Base-by-base conservation (phyloP, 192 early-diverging fungal genomes). In the Backusella circina region DNA sequence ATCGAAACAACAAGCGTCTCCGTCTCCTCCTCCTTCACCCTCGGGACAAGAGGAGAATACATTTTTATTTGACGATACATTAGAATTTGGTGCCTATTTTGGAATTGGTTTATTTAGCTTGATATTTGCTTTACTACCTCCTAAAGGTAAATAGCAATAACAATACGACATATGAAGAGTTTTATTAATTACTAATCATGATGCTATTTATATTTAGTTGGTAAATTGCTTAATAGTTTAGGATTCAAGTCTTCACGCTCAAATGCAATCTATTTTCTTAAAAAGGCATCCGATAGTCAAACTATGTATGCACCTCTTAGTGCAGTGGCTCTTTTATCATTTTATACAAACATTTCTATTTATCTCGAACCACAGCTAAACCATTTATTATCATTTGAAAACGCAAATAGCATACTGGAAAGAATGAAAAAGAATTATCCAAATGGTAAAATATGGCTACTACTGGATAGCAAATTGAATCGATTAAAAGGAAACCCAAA, bases 81-180 rank as follows among this genome's bases (percentile, higher is more conserved):
- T 80, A 18, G 47, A 82, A 54, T 51, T 65, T 39, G 80, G 80
- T 38, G 67, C 78, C 1, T 78, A 75, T 50, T 82, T 82, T 68
- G 80, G 80, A 28, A 65, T 82, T 13, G 80, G 80, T 16, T 35
- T 78, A 31, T 73, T 82, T 68, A 75, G 64, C 35, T 32, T 82
- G 5, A 78, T 82, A 7, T 82, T 82, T 76, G 72, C 80, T 10
- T 65, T 78, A 12, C 30, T 82, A n/a, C 80, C 80, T 15, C 77
- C 77, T 9, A 82, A 78, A 78, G 67, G 80, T 78, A 78, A 57
- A 28, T 47, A 61, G 21, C 18, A 54, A 21, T 26, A 54, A 10
- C 9, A 10, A 26, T 61, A 61, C 2, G 26, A 8, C 26, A 61
- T 61, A 12, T 57, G 26, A 57, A 23, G 8, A 57, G 2, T n/a